These are phyloP conservation scores for Zhuliangozyma parablackwelliae DNA, from an alignment of 1,139 yeast genomes.

Conservation along the genomic window DNA sequence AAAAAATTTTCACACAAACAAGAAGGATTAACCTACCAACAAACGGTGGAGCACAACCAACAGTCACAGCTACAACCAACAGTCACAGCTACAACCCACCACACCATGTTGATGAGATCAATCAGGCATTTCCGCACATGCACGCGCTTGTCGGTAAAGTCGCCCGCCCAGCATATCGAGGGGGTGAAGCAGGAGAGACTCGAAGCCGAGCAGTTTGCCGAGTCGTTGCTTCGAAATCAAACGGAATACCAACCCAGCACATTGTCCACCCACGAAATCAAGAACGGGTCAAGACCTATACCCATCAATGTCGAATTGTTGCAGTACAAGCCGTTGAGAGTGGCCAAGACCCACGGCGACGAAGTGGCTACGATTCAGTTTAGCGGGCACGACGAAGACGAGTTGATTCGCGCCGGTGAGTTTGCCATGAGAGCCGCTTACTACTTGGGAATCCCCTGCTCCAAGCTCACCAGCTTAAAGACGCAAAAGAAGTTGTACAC, in stretches of 20 bases:
- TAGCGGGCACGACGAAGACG: slow-evolving; percentile 67
- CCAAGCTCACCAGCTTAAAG: slow-evolving; percentile 50
- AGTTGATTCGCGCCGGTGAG: slow-evolving; percentile 72
- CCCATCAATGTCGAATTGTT: slow-evolving; percentile 83
- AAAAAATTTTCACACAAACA: slow-evolving; percentile 2
- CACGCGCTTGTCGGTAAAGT: not conserved
- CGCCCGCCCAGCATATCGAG: slow-evolving; percentile 30
- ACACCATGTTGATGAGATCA: not conserved
- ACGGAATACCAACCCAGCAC: slow-evolving; percentile 41
- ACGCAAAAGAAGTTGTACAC: slow-evolving; percentile 81
- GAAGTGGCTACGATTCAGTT: slow-evolving; percentile 67
- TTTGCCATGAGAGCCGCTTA: slow-evolving; percentile 88
- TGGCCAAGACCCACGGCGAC: slow-evolving; percentile 65
- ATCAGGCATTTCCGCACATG: no score
- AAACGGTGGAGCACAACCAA: not conserved
- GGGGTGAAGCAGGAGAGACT: slow-evolving; percentile 21
- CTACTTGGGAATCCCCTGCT: slow-evolving; percentile 82
- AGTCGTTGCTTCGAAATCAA: slow-evolving; percentile 24
- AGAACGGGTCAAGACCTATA: slow-evolving; percentile 45
- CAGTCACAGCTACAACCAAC: not conserved
- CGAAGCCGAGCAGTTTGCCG: slow-evolving; percentile 28
- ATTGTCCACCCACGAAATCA: slow-evolving; percentile 28
- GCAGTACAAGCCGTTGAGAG: slow-evolving; percentile 75
- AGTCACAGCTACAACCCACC: not conserved
- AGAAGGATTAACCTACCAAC: slow-evolving; percentile 1